Base-by-base conservation (phyloP, 108 stramenopile species). In the Pelagomonas calceolata region DNA sequence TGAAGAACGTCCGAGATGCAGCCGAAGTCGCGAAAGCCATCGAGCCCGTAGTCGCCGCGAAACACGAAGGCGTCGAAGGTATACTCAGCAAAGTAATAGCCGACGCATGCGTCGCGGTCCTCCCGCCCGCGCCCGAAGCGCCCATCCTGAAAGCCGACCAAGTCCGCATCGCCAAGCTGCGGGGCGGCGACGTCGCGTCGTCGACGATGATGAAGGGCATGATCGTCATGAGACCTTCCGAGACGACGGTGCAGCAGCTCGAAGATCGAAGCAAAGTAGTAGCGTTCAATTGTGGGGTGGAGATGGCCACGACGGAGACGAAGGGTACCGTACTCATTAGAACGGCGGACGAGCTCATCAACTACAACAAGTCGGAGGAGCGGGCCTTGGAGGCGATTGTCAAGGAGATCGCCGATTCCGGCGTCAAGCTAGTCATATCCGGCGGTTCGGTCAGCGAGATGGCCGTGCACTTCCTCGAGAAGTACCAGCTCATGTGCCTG, bases 321-420 rank as follows among this genome's bases (percentile, higher is more conserved):
- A 98, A 99, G 89, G 96, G 98, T 65, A 99, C 98, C n/a, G 96
- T 99, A 66, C 81, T 97, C 68, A 93, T 99, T 84, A 94, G 94
- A 84, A 95, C 75, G 68, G 98, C 96, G 26, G 98, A 97, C 69
- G 96, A 99, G 79, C 86, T 99, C 68, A 88, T 89, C 79, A 86
- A 81, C 77, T 99, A 96, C 92, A 98, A 95, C 90, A 90, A 91
- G 76, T 88, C 92, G 31, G 98, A 97, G 84, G 98, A 97, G 83
- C 82, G 78, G 68, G 91, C 91, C 74, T 95, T 98, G 92, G 95
- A 97, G 77, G 94, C 95, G 82, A 91, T 94, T 74, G 88, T 99
- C 79, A 88, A 91, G 78, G 78, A 84, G 68, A 95, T 99, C 82
- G 89, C 93, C 30, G 92, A 93, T 72, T 74, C 92, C 3, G 98